Percentiles rank a stretch among this genome's conserved stretches.
Conservation (phyloP, 2,329 filamentous ascomycete species). For the Ophiostoma populinum region DNA sequence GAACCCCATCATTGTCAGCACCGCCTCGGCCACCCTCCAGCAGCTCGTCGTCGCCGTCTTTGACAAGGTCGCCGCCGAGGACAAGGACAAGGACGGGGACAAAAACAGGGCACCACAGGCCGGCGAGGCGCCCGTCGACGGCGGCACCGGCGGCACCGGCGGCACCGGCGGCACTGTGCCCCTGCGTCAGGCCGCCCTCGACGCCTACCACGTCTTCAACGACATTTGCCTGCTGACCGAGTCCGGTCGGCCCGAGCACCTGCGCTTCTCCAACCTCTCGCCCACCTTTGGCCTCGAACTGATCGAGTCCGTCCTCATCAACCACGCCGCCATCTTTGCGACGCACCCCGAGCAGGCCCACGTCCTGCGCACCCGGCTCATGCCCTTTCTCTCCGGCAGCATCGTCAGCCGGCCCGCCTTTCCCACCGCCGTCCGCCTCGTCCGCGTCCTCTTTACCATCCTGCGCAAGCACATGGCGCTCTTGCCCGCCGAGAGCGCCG, state of each 20-base stretch:
- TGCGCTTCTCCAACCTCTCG: constrained; percentile 61
- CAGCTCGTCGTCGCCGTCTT: constrained; percentile 86
- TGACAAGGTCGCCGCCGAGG: constrained; percentile 73
- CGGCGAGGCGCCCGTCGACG: constrained; percentile 49
- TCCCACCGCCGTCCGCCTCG: constrained; percentile 62
- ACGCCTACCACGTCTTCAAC: constrained; percentile 75
- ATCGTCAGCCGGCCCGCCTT: constrained; percentile 67
- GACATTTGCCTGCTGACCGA: constrained; percentile 82
- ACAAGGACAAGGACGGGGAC: constrained; percentile 24
- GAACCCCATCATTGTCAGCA: constrained; percentile 85
- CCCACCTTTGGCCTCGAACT: constrained; percentile 78
- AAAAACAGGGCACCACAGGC: constrained; percentile 16
- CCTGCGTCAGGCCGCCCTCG: constrained; percentile 60
- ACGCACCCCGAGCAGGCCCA: constrained; percentile 66
- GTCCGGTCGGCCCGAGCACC: constrained; percentile 64
- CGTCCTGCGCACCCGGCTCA: constrained; percentile 57
- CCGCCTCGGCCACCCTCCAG: constrained; percentile 88
- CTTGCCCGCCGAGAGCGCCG: constrained; percentile 63
- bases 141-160: constrained; percentile 46
- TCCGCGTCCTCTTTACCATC: constrained; percentile 68
- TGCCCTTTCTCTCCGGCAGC: constrained; percentile 66
- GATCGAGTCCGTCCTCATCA: constrained; percentile 77
- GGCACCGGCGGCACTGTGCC: constrained; percentile 47
- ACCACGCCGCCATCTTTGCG: constrained; percentile 66
- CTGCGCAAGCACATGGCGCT: constrained; percentile 62